Percentiles rank a stretch among this genome's conserved stretches.
Conservation (phyloP, 345 rosid species). For the Eucalyptus pauciflora region DNA sequence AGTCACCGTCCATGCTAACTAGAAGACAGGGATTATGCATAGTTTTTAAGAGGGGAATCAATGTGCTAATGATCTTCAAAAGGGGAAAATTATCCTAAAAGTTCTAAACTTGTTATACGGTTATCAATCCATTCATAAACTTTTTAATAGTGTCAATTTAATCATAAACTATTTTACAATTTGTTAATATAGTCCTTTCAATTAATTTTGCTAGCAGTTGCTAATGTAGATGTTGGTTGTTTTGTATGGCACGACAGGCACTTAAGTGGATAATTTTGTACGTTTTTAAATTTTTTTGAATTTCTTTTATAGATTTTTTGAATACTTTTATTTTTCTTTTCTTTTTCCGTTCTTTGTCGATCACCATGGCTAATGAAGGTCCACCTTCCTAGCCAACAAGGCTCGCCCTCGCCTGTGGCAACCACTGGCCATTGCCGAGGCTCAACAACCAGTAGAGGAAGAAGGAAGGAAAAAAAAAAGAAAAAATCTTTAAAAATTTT, state of each 20-base stretch:
- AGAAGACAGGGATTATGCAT: neutral
- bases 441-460: rapidly evolving
- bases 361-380: neutral
- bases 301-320: neutral
- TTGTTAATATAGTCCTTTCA: neutral
- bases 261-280: neutral
- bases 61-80: neutral
- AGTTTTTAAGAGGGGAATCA: neutral
- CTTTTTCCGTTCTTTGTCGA: neutral
- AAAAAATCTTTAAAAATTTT: neutral
- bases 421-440: rapidly evolving
- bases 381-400: neutral
- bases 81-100: neutral
- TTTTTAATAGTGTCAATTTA: neutral
- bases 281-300: neutral
- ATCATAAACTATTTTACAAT: neutral
- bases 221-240: neutral
- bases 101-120: neutral
- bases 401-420: neutral
- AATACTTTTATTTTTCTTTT: neutral
- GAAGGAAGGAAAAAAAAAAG: neutral
- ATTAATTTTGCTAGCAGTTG: rapidly evolving
- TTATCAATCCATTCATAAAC: rapidly evolving
- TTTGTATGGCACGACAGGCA: rapidly evolving
- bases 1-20: neutral